Conservation (phyloP, 1,139 yeast genomes). For the Suhomyces bokatorum region DNA sequence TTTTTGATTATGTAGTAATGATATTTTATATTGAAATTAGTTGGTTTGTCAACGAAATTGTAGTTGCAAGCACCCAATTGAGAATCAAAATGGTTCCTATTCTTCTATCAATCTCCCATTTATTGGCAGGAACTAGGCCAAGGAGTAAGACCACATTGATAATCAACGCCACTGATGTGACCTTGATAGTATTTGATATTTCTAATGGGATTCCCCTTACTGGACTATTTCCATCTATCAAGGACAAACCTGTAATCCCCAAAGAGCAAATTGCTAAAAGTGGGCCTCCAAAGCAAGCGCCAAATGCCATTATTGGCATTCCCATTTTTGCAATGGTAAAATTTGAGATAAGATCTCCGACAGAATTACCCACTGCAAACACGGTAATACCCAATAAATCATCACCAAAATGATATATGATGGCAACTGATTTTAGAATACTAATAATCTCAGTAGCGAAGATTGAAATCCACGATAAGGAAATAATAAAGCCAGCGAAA, state of each 20-base stretch:
- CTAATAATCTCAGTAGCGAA: conserved; percentile 79
- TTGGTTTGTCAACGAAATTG: conserved; percentile 33
- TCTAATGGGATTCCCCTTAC: conserved; percentile 15
- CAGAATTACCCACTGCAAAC: conserved; percentile 89
- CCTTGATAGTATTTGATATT: conserved; percentile 19
- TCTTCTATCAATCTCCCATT: conserved; percentile 62
- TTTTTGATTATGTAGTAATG: conserved; percentile 2
- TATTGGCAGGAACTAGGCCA: conserved; percentile 57
- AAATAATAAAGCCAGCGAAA: conserved; percentile 61
- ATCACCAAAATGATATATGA: conserved; percentile 64
- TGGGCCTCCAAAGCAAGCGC: conserved; percentile 96
- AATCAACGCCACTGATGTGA: conserved; percentile 29
- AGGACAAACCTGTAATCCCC: conserved; percentile 61
- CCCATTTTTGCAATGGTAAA: conserved; percentile 84
- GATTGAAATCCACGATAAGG: conserved; percentile 72
- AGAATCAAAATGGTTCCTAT: conserved; percentile 46
- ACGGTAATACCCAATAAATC: conserved; percentile 79
- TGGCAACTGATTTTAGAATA: conserved; percentile 62
- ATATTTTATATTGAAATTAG: conserved; percentile 1
- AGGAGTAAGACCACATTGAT: conserved; percentile 54
- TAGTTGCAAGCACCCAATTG: conserved; percentile 56
- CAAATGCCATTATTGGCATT: conserved; percentile 86
- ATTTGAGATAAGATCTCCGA: conserved; percentile 87
- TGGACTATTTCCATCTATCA: conserved; percentile 28
- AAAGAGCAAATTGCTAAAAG: conserved; percentile 49